These are phyloP conservation scores for Vitis hybrid DNA, from an alignment of 177 flowering plant species.

Conservation along the genomic window DNA sequence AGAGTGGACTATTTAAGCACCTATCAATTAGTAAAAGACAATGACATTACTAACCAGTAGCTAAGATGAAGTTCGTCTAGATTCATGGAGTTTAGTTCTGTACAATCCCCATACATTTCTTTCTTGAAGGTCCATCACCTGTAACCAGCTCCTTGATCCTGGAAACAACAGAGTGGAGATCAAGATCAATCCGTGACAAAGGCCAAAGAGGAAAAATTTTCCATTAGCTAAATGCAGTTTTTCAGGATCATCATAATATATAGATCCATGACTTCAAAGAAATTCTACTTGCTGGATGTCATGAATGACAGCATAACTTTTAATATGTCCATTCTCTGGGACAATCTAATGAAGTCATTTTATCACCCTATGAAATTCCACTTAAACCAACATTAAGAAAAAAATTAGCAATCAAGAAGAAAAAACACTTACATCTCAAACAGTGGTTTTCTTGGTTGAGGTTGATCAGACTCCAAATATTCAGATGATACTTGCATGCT, in stretches of 20 bases:
- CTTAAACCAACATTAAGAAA: background rate
- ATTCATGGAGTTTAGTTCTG: conserved; percentile 36
- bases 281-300: no score
- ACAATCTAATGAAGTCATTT: no score
- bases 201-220: background rate
- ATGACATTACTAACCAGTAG: conserved; percentile 56
- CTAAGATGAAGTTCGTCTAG: conserved; percentile 59
- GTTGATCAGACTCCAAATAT: conserved; percentile 69
- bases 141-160: conserved; percentile 60
- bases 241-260: background rate
- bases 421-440: conserved; percentile 55
- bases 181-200: conserved; percentile 6
- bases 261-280: no score
- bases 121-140: conserved; percentile 29
- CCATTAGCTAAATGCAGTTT: background rate
- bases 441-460: conserved; percentile 57
- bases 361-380: background rate
- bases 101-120: conserved; percentile 52
- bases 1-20: no score
- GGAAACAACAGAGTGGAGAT: conserved; percentile 16
- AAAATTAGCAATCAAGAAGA: background rate
- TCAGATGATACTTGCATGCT: conserved; percentile 30
- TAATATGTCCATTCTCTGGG: no score
- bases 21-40: no score
- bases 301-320: no score